Evolutionary conservation across 1,284 basidiomycete genomes (phyloP), one percentile per base, ranked within the genome.

Genomic region (Sporisorium scitamineum): DNA sequence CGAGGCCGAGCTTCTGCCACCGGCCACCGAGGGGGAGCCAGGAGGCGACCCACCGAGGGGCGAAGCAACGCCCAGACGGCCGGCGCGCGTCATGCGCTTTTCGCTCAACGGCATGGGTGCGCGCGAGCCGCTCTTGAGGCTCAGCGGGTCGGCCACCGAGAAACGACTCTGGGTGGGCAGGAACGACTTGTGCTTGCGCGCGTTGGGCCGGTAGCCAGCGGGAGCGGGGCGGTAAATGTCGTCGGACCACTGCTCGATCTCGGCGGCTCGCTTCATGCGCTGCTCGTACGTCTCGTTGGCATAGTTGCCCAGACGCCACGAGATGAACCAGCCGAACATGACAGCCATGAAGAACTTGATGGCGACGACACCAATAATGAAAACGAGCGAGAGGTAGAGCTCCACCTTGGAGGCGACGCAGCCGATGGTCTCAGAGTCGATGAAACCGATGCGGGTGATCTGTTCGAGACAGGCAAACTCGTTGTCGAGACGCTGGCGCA

Each of bases 311-410:
- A 99, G 89, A 82, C 91, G 91, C 92, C 93, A 95, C 24, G 93
- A 94, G 84, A 94, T 91, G 89, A 97, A 99, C 96, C 96, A 99
- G 44, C 93, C 90, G 86, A 99, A 99, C 85, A 94, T 89, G 80
- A 98, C 93, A 45, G 97, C 96, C 94, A 99, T 96, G 79, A 90
- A 88, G 88, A 98, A 99, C 71, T 95, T 94, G 87, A 97, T 95
- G 61, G 90, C 89, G 62, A 99, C 96, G 67, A 97, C 95, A 69
- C 96, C 97, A 74, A 97, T 91, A 85, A 99, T 99, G 90, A 98
- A 97, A 78, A 96, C 90, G 79, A 98, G 91, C 52, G 96, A 97
- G 62, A 97, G 89, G 86, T 96, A 97, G 67, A 99, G 91, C 45
- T 98, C 95, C 70, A 97, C 92, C 70, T 93, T 89, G 24, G 96